Percentiles rank a stretch among this genome's conserved stretches.
These are phyloP conservation scores for Hsuehochloa calcarea DNA, from an alignment of 176 grass and related monocot species.

Conservation along the genomic window DNA sequence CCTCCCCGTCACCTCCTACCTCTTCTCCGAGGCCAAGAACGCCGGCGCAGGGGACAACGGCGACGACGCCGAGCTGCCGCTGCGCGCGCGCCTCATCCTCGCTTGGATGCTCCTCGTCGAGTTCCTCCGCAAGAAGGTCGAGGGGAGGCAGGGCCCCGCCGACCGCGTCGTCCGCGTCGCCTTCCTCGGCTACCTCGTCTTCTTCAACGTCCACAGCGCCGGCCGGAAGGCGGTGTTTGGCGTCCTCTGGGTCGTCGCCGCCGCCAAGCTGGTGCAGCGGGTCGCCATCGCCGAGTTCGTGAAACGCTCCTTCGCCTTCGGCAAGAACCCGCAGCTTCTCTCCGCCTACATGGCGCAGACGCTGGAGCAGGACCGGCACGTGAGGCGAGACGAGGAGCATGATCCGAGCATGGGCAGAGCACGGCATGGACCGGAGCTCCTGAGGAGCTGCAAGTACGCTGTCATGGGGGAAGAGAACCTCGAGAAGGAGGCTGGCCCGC, in stretches of 20 bases:
- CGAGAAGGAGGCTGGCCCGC: neutral
- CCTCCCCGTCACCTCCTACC: slow-evolving; percentile 33
- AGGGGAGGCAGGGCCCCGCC: neutral
- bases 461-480: slow-evolving; percentile 19
- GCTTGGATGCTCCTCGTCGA: slow-evolving; percentile 18
- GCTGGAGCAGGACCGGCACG: neutral
- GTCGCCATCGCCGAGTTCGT: neutral
- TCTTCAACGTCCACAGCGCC: neutral
- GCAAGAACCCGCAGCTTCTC: neutral
- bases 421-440: neutral
- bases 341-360: slow-evolving; percentile 11
- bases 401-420: too few species aligned
- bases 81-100: neutral
- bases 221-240: slow-evolving; percentile 11
- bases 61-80: neutral
- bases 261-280: neutral
- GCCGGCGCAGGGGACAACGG: too few species aligned
- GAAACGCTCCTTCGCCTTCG: neutral
- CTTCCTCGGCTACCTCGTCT: neutral
- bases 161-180: neutral
- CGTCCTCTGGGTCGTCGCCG: slow-evolving; percentile 6
- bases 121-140: slow-evolving; percentile 23
- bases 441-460: neutral
- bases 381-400: neutral
- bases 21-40: slow-evolving; percentile 30